Evolutionary conservation across 2,329 filamentous ascomycete species (phyloP).

Genomic region (Rhinocladiella mackenziei): DNA sequence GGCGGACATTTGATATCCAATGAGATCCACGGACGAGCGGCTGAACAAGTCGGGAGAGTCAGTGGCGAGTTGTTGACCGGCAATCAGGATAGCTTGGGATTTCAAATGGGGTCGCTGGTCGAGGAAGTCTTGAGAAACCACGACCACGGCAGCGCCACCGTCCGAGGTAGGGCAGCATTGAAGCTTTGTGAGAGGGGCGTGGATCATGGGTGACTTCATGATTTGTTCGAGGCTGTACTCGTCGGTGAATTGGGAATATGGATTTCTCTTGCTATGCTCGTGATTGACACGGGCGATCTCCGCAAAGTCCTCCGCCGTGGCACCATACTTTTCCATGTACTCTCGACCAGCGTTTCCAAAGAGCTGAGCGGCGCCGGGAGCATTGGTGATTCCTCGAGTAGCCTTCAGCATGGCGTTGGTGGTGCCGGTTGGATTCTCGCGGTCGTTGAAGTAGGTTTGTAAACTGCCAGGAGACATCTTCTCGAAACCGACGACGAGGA

Average conservation of each 20-base stretch:
- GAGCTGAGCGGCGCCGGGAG: conserved; percentile 83
- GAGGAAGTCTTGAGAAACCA: conserved; percentile 86
- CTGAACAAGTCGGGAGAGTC: conserved; percentile 78
- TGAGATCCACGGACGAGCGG: conserved; percentile 74
- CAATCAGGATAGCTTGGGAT: conserved; percentile 78
- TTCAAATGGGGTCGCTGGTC: conserved; percentile 77
- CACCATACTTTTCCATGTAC: conserved; percentile 95
- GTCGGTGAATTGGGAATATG: conserved; percentile 95
- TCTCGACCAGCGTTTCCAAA: conserved; percentile 92
- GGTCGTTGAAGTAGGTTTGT: conserved; percentile 78
- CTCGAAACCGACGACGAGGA: conserved; percentile 91
- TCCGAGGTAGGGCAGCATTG: conserved; percentile 98
- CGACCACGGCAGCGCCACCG: conserved; percentile 79
- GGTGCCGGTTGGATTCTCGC: conserved; percentile 72
- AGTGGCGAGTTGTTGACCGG: conserved; percentile 82
- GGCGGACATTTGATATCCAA: conserved; percentile 82
- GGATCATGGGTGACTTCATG: conserved; percentile 69
- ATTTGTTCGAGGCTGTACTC: conserved; percentile 87
- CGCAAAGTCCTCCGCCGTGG: conserved; percentile 78
- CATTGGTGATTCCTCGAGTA: conserved; percentile 75
- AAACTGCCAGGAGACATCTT: conserved; percentile 96
- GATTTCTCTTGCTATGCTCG: conserved; percentile 83
- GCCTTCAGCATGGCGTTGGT: conserved; percentile 73
- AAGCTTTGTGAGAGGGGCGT: conserved; percentile 88
- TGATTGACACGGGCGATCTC: conserved; percentile 94